A percentile compares a stretch with the other conserved stretches of the same genome.
phyloP scores from a whole-genome alignment of 2,329 filamentous ascomycete species.

The Colletotrichum falcatum region DNA sequence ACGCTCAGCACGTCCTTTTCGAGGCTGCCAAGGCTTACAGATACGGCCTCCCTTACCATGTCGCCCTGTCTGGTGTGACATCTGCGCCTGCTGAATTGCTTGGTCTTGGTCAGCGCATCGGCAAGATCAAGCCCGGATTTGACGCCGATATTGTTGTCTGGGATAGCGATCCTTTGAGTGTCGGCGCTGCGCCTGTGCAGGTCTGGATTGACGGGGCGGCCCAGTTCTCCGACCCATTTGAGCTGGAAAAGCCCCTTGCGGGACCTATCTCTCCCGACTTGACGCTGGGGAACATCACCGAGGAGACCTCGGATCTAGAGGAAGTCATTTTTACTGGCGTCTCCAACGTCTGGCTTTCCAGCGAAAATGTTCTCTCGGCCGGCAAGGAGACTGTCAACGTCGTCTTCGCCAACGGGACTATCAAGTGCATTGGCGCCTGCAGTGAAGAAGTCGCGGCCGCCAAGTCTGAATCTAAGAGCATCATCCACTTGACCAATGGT shows the following conservation, averaged over 20 bases:
- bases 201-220: conserved; percentile 73
- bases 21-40: conserved; percentile 71
- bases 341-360: conserved; percentile 61
- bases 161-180: conserved; percentile 71
- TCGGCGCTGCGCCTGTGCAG: conserved; percentile 69
- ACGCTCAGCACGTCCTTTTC: conserved; percentile 76
- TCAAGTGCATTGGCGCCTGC: conserved; percentile 69
- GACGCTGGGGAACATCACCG: conserved; percentile 55
- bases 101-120: conserved; percentile 67
- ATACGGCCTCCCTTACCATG: conserved; percentile 72
- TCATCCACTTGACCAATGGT: conserved; percentile 67
- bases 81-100: conserved; percentile 69
- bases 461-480: conserved; percentile 48
- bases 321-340: conserved; percentile 69
- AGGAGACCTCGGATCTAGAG: conserved; percentile 53
- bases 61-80: conserved; percentile 68
- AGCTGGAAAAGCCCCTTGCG: conserved; percentile 62
- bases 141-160: conserved; percentile 73
- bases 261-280: conserved; percentile 55
- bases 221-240: conserved; percentile 67
- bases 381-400: conserved; percentile 56
- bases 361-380: conserved; percentile 47
- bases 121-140: conserved; percentile 71
- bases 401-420: conserved; percentile 63
- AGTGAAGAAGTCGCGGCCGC: conserved; percentile 55